Base-by-base conservation (phyloP, 495 filamentous ascomycete species). In the Diplogelasinospora grovesii region DNA sequence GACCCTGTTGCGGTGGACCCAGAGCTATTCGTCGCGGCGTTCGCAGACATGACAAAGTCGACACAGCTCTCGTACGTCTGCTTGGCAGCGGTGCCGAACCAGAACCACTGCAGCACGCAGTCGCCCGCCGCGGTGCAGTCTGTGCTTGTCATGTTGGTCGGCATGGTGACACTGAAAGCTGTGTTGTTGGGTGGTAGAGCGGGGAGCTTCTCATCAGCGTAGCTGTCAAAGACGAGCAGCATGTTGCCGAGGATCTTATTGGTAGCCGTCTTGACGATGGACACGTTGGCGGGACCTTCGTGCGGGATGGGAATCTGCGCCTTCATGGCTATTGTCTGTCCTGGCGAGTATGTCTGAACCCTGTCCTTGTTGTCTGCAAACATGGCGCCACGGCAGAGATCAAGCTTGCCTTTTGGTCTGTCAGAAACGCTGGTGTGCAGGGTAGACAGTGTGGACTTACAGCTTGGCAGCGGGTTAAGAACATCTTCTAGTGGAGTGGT, bases 51-150 rank as follows among this genome's bases (percentile, higher is more conserved):
- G 16, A 50, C 40, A 32, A 83, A 83, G 52, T 85, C 79, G 48
- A 83, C 48, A 51, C 80, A 83, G 30, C 72, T 70, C 69, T 84
- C 76, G 47, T 85, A 85, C 21, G 80, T 82, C 68, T 86, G 81
- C 50, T 73, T 68, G 15, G 80, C 75, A n/a, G 60, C 70, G 34
- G 68, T 66, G 10, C 78, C 78, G 46, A 74, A 75, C 80, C 80
- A 85, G 23, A 49, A 56, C 49, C 46, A 53, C 59, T 84, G 79
- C 33, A 85, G 61, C 16, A 82, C 60, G 59, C 79, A 83, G 39
- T 60, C 67, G 41, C 80, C 81, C 3, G 73, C 68, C 31, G 56
- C 61, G 7, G 62, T 46, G 52, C 81, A 85, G 56, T 71, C 48
- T 35, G 30, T 13, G 22, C 29, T 30, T 3, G 14, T 24, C 20